Evolutionary conservation across 1,139 yeast genomes (phyloP).

Genomic region (Suhomyces panamericanus): DNA sequence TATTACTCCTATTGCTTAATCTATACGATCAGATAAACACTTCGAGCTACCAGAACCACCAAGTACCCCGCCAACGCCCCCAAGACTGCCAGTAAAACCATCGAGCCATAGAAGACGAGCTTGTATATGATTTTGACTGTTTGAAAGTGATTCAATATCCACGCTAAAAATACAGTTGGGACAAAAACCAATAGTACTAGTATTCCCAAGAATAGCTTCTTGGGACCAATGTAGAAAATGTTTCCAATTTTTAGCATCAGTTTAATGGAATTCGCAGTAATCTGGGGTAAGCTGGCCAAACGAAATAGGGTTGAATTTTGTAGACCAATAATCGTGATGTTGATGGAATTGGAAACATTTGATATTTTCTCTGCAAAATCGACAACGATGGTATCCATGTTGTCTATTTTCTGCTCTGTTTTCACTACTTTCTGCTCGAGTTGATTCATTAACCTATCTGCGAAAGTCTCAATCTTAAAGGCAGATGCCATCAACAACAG

Average conservation of each 20-base stretch:
- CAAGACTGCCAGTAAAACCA: neutral
- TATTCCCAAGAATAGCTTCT: neutral
- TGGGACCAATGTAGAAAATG: neutral
- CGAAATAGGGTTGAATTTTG: neutral
- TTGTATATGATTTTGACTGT: no score
- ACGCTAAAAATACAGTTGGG: neutral
- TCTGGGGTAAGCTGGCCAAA: neutral
- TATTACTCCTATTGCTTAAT: no score
- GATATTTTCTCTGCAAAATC: neutral
- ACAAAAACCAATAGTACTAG: no score
- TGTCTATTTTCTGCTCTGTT: neutral
- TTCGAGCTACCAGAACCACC: neutral
- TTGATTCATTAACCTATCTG: conserved; percentile 1
- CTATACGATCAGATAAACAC: neutral
- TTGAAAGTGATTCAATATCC: neutral
- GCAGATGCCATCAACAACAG: conserved; percentile 15
- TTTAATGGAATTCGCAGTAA: neutral
- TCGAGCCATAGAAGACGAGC: neutral
- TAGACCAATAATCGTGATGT: neutral
- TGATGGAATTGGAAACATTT: conserved; percentile 1
- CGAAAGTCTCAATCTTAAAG: conserved; percentile 8
- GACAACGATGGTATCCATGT: neutral
- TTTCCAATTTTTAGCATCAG: neutral
- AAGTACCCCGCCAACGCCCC: neutral
- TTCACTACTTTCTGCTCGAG: conserved; percentile 3